Evolutionary conservation across 345 rosid genomes (phyloP), one percentile per base, ranked within the genome.

Genomic region (Bruguiera sexangula): DNA sequence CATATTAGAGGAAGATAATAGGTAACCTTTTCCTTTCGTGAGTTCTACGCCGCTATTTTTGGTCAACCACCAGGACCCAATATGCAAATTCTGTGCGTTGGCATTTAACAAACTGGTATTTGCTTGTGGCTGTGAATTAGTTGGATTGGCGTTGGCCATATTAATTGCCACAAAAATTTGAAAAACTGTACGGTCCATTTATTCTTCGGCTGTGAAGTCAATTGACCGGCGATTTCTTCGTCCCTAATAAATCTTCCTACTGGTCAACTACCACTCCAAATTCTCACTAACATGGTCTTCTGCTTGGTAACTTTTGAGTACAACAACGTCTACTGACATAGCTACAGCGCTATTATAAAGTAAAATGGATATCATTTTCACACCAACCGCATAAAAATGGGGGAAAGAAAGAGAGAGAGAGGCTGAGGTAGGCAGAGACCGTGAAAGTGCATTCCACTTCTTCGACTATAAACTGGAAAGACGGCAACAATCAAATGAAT

Each of bases 361-460:
- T 43, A 43, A 13, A 3, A 13, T 43, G 50, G 50, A 43, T 13
- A 13, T 43, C 18, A 43, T 3, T 2, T 43, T 15, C 50, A 13
- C 5, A 43, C 10, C 46, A 39, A 10, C 13, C 46, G 16, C 15
- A 39, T 39, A 39, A 39, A 39, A 39, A 1, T 0, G 88, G 89
- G 8, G 29, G n/a, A 46, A 85, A 36, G 87, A 89, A 19, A 69
- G 85, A 37, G 89, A 46, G 82, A 65, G 80, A 3, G 84, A 83
- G 81, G 80, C 5, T 64, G 75, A 6, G 78, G 82, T 5, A 67
- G 82, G 48, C 78, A 89, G 16, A 73, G 89, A 46, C 67, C 82
- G 21, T 68, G 83, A 65, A 81, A 81, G 66, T 43, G 13, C 50
- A 11, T 39, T 39, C 48, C 16, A 39, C 11, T 39, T 11, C 48